Percentiles rank a stretch among this genome's conserved stretches.
Evolutionary conservation across 371 early-diverging fungal species (phyloP).

Genomic region (Furculomyces boomerangus): DNA sequence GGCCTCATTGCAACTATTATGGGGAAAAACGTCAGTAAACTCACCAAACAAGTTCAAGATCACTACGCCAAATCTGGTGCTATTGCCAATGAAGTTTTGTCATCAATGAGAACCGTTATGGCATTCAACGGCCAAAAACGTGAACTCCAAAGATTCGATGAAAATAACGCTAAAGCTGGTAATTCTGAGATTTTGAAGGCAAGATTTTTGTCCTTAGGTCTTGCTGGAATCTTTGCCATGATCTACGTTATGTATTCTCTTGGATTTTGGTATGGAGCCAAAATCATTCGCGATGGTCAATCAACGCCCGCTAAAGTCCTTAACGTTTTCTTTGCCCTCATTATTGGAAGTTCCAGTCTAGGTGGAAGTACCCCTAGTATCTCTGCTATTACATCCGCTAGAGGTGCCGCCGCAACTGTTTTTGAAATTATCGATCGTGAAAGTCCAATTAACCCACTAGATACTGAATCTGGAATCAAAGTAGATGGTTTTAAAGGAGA

Average conservation of each 20-base stretch:
- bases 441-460: conserved; percentile 30
- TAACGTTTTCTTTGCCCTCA: conserved; percentile 46
- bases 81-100: conserved; percentile 69
- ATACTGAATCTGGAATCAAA: conserved; percentile 30
- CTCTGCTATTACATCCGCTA: conserved; percentile 35
- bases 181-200: conserved; percentile 35
- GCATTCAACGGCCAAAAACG: conserved; percentile 65
- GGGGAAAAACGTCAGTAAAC: conserved; percentile 42
- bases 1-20: conserved; percentile 36
- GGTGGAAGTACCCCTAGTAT: conserved; percentile 38
- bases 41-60: conserved; percentile 24
- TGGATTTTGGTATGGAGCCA: conserved; percentile 63
- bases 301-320: conserved; percentile 32
- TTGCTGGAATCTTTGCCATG: conserved; percentile 40
- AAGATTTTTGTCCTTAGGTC: conserved; percentile 34
- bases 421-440: conserved; percentile 59
- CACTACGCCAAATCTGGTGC: conserved; percentile 61
- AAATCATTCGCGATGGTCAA: conserved; percentile 26
- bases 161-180: conserved; percentile 31
- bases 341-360: conserved; percentile 37
- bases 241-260: conserved; percentile 48
- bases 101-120: conserved; percentile 70
- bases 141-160: conserved; percentile 38
- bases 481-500: conserved; percentile 13
- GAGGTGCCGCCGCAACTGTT: conserved; percentile 45